A percentile compares a stretch with the other conserved stretches of the same genome.
Evolutionary conservation across 768 basidiomycete genomes (phyloP).

Genomic region (Panaeolus papilionaceus): DNA sequence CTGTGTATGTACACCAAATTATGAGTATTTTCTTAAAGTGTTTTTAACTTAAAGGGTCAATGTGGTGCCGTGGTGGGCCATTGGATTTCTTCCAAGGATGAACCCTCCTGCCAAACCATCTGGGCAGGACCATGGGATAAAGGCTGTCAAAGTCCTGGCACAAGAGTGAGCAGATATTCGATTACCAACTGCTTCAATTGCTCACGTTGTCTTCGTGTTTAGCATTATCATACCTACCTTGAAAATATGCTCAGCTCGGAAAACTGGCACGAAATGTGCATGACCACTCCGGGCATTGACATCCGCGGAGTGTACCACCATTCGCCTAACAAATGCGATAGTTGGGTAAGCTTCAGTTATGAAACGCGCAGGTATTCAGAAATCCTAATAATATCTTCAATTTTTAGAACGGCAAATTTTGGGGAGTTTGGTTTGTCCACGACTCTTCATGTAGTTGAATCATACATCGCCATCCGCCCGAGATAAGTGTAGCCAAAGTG

Average conservation of each 20-base stretch:
- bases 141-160: not conserved
- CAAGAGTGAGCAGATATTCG: not conserved
- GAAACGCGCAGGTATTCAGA: not conserved
- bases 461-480: too few species aligned
- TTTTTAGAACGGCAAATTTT: not conserved
- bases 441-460: not conserved
- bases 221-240: not conserved
- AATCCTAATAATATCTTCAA: not conserved
- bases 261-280: not conserved
- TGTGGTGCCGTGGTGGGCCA: constrained; percentile 25
- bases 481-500: too few species aligned
- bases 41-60: constrained; percentile 17
- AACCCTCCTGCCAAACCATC: not conserved
- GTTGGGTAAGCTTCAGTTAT: not conserved
- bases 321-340: not conserved
- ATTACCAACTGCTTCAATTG: not conserved
- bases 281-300: not conserved
- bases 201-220: not conserved
- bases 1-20: not conserved
- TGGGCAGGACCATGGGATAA: constrained; percentile 7
- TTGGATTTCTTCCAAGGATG: constrained; percentile 17
- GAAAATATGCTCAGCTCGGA: not conserved
- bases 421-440: constrained; percentile 8
- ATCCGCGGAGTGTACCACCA: not conserved
- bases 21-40: not conserved